Conservation (phyloP, 1,284 basidiomycete species). For the Inonotus hispidus region DNA sequence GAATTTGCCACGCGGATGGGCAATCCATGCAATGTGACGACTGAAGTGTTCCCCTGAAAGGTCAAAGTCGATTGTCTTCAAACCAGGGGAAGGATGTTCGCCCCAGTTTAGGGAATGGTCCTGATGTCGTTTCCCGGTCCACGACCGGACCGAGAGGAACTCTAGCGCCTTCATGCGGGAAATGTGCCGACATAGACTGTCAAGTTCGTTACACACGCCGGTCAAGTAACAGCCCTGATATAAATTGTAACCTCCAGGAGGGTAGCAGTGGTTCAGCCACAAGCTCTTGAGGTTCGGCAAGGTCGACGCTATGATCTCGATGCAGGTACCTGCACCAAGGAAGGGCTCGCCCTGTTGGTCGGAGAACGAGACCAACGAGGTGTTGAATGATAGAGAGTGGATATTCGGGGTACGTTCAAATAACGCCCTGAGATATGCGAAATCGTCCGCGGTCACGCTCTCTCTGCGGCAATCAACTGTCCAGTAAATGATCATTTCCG, state of each 20-base stretch:
- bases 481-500: constrained; percentile 6
- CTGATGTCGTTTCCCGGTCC: background rate
- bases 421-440: background rate
- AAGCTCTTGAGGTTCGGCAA: background rate
- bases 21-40: background rate
- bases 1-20: background rate
- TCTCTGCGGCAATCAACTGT: background rate
- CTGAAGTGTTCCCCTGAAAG: background rate
- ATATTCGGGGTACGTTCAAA: background rate
- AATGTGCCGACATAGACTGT: background rate
- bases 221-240: background rate
- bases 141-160: background rate
- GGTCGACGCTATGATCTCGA: background rate
- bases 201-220: background rate
- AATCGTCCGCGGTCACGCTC: background rate
- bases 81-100: background rate
- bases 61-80: background rate
- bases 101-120: background rate
- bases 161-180: background rate
- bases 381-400: constrained; percentile 1
- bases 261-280: background rate
- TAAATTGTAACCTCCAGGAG: background rate
- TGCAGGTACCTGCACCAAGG: background rate
- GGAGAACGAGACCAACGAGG: background rate
- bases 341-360: background rate